Evolutionary conservation across 2,329 filamentous ascomycete species (phyloP), one percentile per base, ranked within the genome.

Genomic region (Dactylellina cionopaga): DNA sequence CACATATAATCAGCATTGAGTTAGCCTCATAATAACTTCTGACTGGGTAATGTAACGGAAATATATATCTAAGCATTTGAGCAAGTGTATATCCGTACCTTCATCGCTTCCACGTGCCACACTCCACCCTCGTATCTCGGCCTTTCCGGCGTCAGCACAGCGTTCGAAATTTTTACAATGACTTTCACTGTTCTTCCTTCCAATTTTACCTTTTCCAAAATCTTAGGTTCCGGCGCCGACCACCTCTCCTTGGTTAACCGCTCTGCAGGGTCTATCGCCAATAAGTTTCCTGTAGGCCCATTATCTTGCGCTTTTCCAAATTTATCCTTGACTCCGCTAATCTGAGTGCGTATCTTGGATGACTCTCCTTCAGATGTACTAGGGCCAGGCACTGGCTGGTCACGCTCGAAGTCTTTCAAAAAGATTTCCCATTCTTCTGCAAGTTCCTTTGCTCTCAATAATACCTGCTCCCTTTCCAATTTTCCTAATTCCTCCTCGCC

Each of bases 151-250:
- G 83, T 86, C 0, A 89, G 80, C 43, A 87, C 82, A 52, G 89
- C 84, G 39, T 83, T 84, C 1, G 86, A 83, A 75, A 90, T 81
- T 76, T 89, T 89, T 33, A 89, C 83, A 52, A 90, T 87, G 29
- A 90, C 78, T 75, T 90, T 88, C 3, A 89, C 15, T 76, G 1
- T 84, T 83, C 3, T 78, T 76, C 1, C 81, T 75, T 7, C 35
- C 9, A 49, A 11, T 37, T 37, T 60, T 5, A 17, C 29, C 0
- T 49, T 15, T 17, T 44, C 37, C 3, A 46, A 9, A 17, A 33
- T 17, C 15, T 46, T 27, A 15, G 51, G 35, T 3, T 39, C 7
- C n/a, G 54, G 54, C 4, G 54, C 33, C 10, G 24, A 19, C 54
- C 54, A 46, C 54, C 43, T 58, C 0, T 22, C 10, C 19, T 1